Percentiles rank a stretch among this genome's conserved stretches.
These are phyloP conservation scores for Lenwebbia sp. DNA, from an alignment of 345 rosid genomes.

Conservation along the genomic window DNA sequence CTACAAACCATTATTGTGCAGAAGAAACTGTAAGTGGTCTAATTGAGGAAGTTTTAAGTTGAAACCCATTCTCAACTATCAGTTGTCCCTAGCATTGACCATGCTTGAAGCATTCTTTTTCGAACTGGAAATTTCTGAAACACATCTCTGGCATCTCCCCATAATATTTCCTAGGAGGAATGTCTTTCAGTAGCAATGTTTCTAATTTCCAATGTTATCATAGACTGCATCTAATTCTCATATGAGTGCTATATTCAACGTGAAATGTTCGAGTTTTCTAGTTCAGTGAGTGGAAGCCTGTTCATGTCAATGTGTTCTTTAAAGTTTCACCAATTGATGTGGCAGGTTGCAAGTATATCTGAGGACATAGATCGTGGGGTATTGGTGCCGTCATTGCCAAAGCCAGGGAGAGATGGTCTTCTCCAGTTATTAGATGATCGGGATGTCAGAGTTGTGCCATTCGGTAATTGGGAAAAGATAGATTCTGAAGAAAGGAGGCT, in stretches of 20 bases:
- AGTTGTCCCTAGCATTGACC: neutral
- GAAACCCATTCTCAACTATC: neutral
- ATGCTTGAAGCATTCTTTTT: neutral
- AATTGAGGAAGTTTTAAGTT: neutral
- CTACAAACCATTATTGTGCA: conserved; percentile 81
- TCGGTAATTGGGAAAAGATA: conserved; percentile 66
- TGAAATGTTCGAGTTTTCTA: neutral
- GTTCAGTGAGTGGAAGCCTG: neutral
- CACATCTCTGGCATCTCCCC: neutral
- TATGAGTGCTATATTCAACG: neutral
- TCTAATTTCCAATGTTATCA: neutral
- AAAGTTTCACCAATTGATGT: neutral
- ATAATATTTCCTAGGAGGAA: neutral
- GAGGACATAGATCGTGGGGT: conserved; percentile 54
- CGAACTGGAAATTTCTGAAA: neutral
- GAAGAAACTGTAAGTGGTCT: conserved; percentile 71
- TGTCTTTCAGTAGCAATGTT: neutral
- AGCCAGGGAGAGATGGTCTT: conserved; percentile 70
- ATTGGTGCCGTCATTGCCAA: conserved; percentile 13
- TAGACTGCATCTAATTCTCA: neutral
- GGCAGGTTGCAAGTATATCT: conserved; percentile 63
- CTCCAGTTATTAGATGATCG: conserved; percentile 36
- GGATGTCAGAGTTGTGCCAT: conserved; percentile 35
- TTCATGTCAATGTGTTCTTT: neutral
- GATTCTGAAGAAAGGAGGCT: conserved; percentile 60